Evolutionary conservation across 31 red algal genomes (phyloP).

Genomic region (Endocladia muricata): DNA sequence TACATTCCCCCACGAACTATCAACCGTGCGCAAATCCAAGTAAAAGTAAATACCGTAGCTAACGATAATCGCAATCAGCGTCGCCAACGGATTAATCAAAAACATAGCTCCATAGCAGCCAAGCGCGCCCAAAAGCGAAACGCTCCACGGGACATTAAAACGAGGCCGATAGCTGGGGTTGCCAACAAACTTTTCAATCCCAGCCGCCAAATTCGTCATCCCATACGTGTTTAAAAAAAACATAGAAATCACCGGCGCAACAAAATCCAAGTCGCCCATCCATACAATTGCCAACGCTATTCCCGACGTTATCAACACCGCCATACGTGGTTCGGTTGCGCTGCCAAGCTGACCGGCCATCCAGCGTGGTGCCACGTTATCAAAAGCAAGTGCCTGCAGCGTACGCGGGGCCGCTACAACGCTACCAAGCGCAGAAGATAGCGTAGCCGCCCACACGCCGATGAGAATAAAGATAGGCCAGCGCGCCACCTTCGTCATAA

Average conservation of each 20-base stretch:
- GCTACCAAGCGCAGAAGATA: not conserved
- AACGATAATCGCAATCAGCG: not conserved
- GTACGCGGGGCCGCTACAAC: conserved; percentile 1
- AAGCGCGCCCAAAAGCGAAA: not conserved
- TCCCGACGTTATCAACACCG: not conserved
- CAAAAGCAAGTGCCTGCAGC: not conserved
- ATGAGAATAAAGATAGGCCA: not conserved
- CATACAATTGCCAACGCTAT: not conserved
- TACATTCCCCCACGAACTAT: not conserved
- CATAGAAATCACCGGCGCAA: conserved; percentile 17
- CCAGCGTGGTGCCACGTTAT: not conserved
- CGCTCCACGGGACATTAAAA: not conserved
- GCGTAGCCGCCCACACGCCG: conserved; percentile 3
- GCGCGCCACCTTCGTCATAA: not conserved
- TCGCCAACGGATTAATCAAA: not conserved
- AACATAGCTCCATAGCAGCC: not conserved
- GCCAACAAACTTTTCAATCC: not conserved
- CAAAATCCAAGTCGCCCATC: not conserved
- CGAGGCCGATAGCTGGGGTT: not conserved
- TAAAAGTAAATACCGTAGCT: not conserved
- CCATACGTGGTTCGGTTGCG: not conserved
- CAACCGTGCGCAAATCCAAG: not conserved
- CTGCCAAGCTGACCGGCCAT: not conserved
- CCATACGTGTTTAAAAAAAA: conserved; percentile 15
- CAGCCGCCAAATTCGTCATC: not conserved